These are phyloP conservation scores for Fusarium palustre DNA, from an alignment of 2,329 filamentous ascomycete genomes.

Conservation along the genomic window DNA sequence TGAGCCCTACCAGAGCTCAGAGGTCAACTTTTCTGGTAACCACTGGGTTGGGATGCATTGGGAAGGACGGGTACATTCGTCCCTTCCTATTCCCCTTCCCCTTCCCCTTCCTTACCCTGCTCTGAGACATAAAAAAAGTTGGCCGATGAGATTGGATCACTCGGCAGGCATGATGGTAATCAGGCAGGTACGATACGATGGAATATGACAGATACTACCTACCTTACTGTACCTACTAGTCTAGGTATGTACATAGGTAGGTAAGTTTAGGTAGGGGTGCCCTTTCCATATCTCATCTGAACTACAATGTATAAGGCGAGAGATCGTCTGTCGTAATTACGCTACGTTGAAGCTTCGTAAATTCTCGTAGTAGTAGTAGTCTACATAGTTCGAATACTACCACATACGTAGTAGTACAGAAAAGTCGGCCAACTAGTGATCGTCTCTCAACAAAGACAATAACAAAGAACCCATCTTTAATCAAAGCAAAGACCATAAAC, in stretches of 20 bases:
- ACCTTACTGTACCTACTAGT: too few relatives aligned
- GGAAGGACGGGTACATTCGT: neutral
- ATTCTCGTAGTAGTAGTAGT: neutral
- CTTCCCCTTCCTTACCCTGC: neutral
- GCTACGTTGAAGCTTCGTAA: neutral
- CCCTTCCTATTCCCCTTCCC: neutral
- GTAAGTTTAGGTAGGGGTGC: constrained; percentile 26
- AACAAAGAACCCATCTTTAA: constrained; percentile 17
- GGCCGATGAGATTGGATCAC: constrained; percentile 17
- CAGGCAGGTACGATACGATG: constrained; percentile 6
- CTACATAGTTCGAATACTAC: neutral
- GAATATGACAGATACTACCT: constrained; percentile 3
- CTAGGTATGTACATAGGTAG: too few relatives aligned
- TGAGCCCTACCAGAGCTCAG: too few relatives aligned
- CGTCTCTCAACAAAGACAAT: neutral
- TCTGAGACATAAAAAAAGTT: constrained; percentile 23
- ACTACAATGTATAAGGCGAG: constrained; percentile 26
- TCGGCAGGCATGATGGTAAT: neutral
- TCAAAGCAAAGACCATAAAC: constrained; percentile 24
- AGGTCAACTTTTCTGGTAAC: too few relatives aligned
- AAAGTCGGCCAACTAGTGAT: neutral
- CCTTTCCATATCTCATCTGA: constrained; percentile 26
- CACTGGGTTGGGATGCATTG: neutral
- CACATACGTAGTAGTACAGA: neutral
- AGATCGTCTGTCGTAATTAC: constrained; percentile 6